Conservation (phyloP, 495 filamentous ascomycete genomes). For the Bacidia rubella region DNA sequence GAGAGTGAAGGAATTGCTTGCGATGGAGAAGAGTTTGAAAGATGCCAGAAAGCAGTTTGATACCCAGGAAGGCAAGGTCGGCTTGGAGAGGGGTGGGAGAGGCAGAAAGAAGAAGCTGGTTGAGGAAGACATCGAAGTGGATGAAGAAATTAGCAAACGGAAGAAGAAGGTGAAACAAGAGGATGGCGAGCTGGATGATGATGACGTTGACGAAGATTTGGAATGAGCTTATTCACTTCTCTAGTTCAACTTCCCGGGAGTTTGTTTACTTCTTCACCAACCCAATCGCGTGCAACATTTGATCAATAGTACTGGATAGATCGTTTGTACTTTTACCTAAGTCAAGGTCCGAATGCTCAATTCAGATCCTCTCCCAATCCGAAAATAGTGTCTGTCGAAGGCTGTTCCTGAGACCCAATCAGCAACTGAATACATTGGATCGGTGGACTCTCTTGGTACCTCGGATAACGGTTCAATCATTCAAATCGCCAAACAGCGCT, state of each 20-base stretch:
- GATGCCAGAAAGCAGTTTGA: conserved; percentile 60
- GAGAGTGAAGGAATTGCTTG: conserved; percentile 74
- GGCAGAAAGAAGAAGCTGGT: conserved; percentile 21
- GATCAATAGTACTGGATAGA: too few relatives aligned
- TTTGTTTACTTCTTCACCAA: neutral
- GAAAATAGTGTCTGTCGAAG: too few relatives aligned
- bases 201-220: conserved; percentile 15
- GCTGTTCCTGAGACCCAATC: too few relatives aligned
- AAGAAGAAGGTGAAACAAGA: conserved; percentile 11
- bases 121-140: conserved; percentile 5
- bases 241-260: neutral
- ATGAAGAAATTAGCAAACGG: neutral
- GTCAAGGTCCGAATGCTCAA: too few relatives aligned
- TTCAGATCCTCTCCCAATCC: too few relatives aligned
- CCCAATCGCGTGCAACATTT: too few relatives aligned
- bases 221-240: neutral
- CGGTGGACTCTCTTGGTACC: too few relatives aligned
- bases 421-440: too few relatives aligned
- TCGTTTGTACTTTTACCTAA: too few relatives aligned
- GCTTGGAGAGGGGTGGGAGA: conserved; percentile 17
- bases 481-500: too few relatives aligned
- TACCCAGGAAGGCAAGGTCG: conserved; percentile 31
- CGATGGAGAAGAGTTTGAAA: conserved; percentile 67
- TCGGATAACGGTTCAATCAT: too few relatives aligned
- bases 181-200: conserved; percentile 15